These are phyloP conservation scores for Zoysia japonica DNA, from an alignment of 176 grass and related monocot species.

Conservation along the genomic window DNA sequence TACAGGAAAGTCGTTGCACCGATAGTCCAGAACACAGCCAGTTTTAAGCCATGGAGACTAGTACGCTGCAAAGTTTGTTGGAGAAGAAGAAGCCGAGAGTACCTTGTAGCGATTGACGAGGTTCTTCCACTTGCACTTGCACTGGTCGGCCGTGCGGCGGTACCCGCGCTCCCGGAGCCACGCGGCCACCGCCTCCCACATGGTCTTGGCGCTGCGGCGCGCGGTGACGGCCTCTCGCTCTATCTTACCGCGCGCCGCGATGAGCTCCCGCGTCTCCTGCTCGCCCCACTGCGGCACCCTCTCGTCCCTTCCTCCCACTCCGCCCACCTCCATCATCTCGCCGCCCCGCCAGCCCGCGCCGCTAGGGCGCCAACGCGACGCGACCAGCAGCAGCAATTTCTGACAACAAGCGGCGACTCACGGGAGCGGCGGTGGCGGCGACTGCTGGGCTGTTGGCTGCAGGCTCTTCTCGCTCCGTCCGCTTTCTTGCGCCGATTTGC, in stretches of 20 bases:
- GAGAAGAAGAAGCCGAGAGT: neutral
- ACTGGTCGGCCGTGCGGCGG: constrained; percentile 80
- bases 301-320: constrained; percentile 48
- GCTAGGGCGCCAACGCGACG: neutral
- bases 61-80: neutral
- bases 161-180: constrained; percentile 62
- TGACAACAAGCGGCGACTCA: neutral
- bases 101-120: constrained; percentile 95
- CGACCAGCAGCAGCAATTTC: constrained; percentile 7
- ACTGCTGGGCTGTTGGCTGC: neutral
- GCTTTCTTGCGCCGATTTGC: constrained; percentile 36
- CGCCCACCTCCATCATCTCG: constrained; percentile 42
- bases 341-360: constrained; percentile 30
- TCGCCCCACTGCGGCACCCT: constrained; percentile 71
- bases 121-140: constrained; percentile 99
- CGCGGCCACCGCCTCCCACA: constrained; percentile 74
- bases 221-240: constrained; percentile 54
- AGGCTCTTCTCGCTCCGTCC: constrained; percentile 10
- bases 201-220: constrained; percentile 64
- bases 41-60: neutral
- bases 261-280: constrained; percentile 84
- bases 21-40: neutral
- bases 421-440: neutral
- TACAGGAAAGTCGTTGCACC: constrained; percentile 1
- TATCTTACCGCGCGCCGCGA: constrained; percentile 63